Base-by-base conservation (phyloP, 1,284 basidiomycete genomes). In the Garcileccinum viscosum region DNA sequence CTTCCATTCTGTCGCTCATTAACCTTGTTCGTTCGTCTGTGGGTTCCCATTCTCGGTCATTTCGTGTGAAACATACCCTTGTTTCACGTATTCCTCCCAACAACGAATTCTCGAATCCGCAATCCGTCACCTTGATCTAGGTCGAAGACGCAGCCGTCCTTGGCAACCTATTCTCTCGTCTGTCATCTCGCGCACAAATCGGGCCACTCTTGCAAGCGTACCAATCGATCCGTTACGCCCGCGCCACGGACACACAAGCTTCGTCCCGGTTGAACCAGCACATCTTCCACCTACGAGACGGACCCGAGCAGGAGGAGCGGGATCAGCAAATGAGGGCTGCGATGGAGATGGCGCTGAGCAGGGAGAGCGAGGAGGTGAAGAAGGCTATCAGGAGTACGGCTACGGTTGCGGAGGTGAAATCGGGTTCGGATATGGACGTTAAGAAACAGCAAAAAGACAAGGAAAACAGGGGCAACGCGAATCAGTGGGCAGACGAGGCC, bases 101-200 rank as follows among this genome's bases (percentile, higher is more conserved):
- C 58, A 59, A 59, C 47, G 35, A 11, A n/a, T n/a, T 24, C 9
- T 38, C 38, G 33, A 5, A 59, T 37, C 64, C 3, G 33, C 22
- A 53, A 42, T 42, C n/a, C 27, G 22, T 15, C 38, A 30, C 32
- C 40, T 56, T 30, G 19, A 58, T 17, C 35, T 58, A 85, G 85
- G 82, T 92, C 64, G 90, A 92, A 78, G 90, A 92, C 69, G 89
- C 86, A 0, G 88, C 87, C 0, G 87, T 90, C 1, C 81, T 92
- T 33, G 90, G 89, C 0, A 85, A 84, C 63, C 83, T 91, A 17
- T 84, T 91, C 72, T 86, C 87, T 2, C 84, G 80, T 30, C 74
- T 90, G 37, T 80, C 82, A 0, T 75, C 80, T 42, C 77, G 71
- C 24, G 66, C 77, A 0, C 87, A 90, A 71, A 80, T 90, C 7